Evolutionary conservation across 768 basidiomycete species (phyloP), one percentile per base, ranked within the genome.

Genomic region (Serendipita indica): DNA sequence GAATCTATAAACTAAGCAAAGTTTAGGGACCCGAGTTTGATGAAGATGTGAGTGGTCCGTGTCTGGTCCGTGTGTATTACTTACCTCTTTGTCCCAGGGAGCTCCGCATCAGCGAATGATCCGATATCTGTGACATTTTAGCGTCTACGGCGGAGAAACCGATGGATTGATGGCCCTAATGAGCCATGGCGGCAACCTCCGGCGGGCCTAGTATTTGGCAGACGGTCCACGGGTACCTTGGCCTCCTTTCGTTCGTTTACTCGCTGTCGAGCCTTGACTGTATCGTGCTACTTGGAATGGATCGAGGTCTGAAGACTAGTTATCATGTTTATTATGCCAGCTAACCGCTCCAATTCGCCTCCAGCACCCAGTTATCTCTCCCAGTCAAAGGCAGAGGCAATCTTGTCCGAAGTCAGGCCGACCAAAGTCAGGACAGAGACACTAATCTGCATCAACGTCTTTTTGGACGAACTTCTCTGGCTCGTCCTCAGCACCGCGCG

Each of bases 391-490:
- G 89, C 91, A 43, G 89, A 94, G 71, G 81, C 89, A 62, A 85
- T 96, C 66, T 82, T 97, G 57, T 90, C 88, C 61, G 92, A 97
- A 65, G 80, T 93, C 58, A 83, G 92, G 18, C 89, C 89, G n/a
- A 92, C 89, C 63, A 85, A 82, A 68, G 79, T 94, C 71, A 81
- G 83, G 63, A 67, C 75, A 18, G 82, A 90, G 57, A 84, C 88
- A n/a, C 80, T 96, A 49, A 74, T 73, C 60, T 77, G 79, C 61
- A 79, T 91, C 73, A 92, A 92, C 69, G 79, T 81, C 62, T 71
- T 89, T 45, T 77, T 92, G 60, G 90, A 92, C 72, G 90, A 92
- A 70, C 78, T 91, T 61, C 74, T 93, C 56, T 80, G 81, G 71
- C 81, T 74, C 59, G 79, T 89, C 58, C 77, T 91, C 65, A 74